Conservation (phyloP, 139 green algal genomes). For the Tetradesmus lagerheimii region DNA sequence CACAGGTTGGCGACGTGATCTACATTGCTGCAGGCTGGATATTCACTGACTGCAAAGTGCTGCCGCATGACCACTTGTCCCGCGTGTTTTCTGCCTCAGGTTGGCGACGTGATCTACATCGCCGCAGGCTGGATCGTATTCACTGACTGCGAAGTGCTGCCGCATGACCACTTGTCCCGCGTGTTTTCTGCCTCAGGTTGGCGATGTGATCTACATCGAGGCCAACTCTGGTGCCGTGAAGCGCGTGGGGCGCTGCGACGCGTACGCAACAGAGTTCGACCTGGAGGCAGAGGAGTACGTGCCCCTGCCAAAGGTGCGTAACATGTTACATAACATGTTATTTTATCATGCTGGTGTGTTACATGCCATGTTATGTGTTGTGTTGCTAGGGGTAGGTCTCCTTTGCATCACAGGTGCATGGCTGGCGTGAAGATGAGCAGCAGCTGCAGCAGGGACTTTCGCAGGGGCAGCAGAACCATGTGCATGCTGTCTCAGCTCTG, state of each 20-base stretch:
- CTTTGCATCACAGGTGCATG: background rate
- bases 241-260: conserved; percentile 95
- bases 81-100: background rate
- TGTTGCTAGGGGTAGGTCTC: background rate
- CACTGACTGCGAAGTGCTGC: background rate
- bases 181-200: conserved; percentile 58
- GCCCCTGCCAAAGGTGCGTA: conserved; percentile 94
- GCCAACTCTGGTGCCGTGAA: conserved; percentile 97
- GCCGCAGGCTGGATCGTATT: conserved; percentile 92
- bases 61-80: no score
- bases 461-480: background rate
- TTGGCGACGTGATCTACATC: conserved; percentile 94
- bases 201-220: conserved; percentile 99
- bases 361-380: background rate
- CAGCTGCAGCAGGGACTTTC: background rate
- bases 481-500: background rate
- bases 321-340: background rate
- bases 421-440: background rate
- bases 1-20: conserved; percentile 74
- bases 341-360: no score
- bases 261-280: conserved; percentile 98
- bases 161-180: no score
- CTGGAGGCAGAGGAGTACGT: conserved; percentile 99
- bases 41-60: no score
- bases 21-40: conserved; percentile 98